Base-by-base conservation (phyloP, 495 filamentous ascomycete genomes). In the Aspergillus baeticus region DNA sequence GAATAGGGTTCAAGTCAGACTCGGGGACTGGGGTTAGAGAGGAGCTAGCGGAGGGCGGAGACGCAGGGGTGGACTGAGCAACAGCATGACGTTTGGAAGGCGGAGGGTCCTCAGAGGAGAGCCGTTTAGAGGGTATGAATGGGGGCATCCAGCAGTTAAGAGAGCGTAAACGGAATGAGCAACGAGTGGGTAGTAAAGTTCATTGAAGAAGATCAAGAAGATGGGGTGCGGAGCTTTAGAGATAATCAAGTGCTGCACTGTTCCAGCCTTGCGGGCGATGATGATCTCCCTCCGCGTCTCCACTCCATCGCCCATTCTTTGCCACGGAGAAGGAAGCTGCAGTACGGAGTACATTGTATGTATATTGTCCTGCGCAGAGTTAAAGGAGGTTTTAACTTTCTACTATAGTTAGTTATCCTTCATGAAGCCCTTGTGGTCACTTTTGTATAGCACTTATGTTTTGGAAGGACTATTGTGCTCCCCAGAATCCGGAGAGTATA, bases 1-100 rank as follows among this genome's bases (percentile, higher is more conserved):
- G 77, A 51, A 70, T 76, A 54, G 91, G 88, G 34, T 86, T 90
- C 15, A 90, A 69, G 0, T 84, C 86, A 6, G 81, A 85, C 43
- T 83, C 78, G 34, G 77, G 79, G 53, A 78, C 79, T 2, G 44
- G 54, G 10, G 54, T 51, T 78, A 74, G 15, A 55, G 46, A 49
- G 45, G 52, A 18, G 39, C 45, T 22, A 35, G 26, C 20, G 26
- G 51, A 39, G 81, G 70, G 0, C 78, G 82, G 1, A 72, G 72
- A 17, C 69, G 70, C 26, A 18, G 54, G 26, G 8, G 8, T 29
- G 26, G 26, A 3, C 26, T 29, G n/a, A 70, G 74, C 33, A 59
- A 64, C 61, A 72, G 63, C 37, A 70, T 60, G 76, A 69, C 82
- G 70, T 90, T 91, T 63, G 84, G 77, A 50, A 82, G 81, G 62